phyloP scores from a whole-genome alignment of 2,329 filamentous ascomycete species.

The Epichloe baconii region DNA sequence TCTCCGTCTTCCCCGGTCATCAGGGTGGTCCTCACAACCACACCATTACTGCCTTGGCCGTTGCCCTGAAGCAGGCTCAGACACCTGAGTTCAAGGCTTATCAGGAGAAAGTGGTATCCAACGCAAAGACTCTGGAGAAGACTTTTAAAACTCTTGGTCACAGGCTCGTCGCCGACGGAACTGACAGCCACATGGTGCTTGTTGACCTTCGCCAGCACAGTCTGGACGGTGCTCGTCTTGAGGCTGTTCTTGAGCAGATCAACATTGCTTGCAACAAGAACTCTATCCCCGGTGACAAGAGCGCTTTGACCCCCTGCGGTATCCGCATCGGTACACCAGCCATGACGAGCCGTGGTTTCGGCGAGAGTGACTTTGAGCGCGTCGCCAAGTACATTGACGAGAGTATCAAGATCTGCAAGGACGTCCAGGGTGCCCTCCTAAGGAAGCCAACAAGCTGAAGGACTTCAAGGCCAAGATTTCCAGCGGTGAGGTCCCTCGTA shows the following conservation, averaged over 20 bases:
- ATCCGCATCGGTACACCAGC: constrained; percentile 93
- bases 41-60: constrained; percentile 93
- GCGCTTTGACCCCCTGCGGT: constrained; percentile 84
- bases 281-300: constrained; percentile 94
- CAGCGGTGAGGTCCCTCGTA: constrained; percentile 63
- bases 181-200: constrained; percentile 95
- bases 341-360: constrained; percentile 94
- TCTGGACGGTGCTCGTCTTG: constrained; percentile 88
- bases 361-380: constrained; percentile 79
- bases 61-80: constrained; percentile 88
- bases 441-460: constrained; percentile 98
- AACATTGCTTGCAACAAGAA: constrained; percentile 99
- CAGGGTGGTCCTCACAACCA: constrained; percentile 99
- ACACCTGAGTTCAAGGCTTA: constrained; percentile 85
- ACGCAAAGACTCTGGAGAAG: constrained; percentile 81
- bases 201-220: constrained; percentile 78
- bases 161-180: constrained; percentile 89
- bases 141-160: constrained; percentile 80
- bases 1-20: constrained; percentile 97
- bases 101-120: constrained; percentile 82
- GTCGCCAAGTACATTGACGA: constrained; percentile 84
- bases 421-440: constrained; percentile 71
- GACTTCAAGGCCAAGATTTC: constrained; percentile 95
- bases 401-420: constrained; percentile 79
- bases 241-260: constrained; percentile 92